Evolutionary conservation across 768 basidiomycete species (phyloP).

Genomic region (Strobilomyces dryophilus): DNA sequence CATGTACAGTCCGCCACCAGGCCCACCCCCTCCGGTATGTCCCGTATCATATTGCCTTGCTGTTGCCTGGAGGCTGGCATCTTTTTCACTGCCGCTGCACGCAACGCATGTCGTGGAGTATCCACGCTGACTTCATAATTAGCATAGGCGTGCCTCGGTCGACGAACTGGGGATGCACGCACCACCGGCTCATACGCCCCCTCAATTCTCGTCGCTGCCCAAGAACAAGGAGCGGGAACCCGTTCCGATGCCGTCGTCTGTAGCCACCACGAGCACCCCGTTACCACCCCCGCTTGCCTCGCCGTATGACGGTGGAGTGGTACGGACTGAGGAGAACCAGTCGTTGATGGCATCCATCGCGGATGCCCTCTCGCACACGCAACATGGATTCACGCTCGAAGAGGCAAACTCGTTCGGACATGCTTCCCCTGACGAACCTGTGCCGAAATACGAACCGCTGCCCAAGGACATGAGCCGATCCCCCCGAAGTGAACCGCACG

Average conservation of each 20-base stretch:
- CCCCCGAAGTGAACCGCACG: constrained; percentile 17
- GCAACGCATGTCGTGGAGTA: constrained; percentile 10
- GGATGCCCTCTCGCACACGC: constrained; percentile 31
- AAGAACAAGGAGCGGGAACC: constrained; percentile 40
- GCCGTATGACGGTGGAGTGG: constrained; percentile 5
- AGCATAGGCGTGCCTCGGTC: constrained; percentile 19
- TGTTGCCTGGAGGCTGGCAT: constrained; percentile 18
- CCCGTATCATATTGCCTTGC: constrained; percentile 11
- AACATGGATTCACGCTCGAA: constrained; percentile 24
- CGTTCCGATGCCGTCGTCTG: constrained; percentile 10
- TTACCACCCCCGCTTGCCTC: constrained; percentile 4
- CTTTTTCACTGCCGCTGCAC: constrained; percentile 1
- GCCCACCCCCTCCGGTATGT: constrained; percentile 18
- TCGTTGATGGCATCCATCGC: constrained; percentile 39
- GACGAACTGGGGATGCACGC: constrained; percentile 27
- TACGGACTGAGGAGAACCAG: constrained; percentile 21
- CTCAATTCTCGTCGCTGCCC: constrained; percentile 63
- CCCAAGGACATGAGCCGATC: not conserved
- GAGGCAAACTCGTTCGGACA: constrained; percentile 20
- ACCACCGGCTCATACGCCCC: not conserved
- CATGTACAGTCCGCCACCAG: constrained; percentile 8
- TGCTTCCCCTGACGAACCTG: constrained; percentile 30
- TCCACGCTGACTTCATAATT: constrained; percentile 10
- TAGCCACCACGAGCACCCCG: not conserved
- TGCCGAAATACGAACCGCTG: constrained; percentile 35